Evolutionary conservation across 805 yeast species (phyloP), one percentile per base, ranked within the genome.

Genomic region (Candida odintsovae): DNA sequence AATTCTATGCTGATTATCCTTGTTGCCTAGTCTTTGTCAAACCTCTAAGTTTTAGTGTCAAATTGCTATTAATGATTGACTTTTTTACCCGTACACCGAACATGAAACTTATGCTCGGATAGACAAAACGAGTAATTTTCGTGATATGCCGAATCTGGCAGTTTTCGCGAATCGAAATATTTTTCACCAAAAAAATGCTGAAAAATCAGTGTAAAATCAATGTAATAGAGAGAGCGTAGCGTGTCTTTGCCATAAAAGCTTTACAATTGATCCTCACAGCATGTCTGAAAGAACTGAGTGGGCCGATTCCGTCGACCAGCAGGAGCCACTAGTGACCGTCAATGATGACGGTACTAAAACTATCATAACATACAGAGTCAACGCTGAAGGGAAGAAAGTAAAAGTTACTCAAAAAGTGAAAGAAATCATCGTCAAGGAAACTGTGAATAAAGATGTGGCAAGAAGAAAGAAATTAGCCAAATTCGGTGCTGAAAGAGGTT

Each of bases 331-430:
- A 64, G 76, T 88, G 58, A 85, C 81, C 45, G 77, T 77, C 40
- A 89, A 90, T 64, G 72, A 81, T 33, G 97, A 90, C 63, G 97
- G 96, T 46, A 86, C 97, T 50, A 89, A 86, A 68, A 88, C 96
- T 10, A 82, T 92, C 45, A 77, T 90, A 48, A 78, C 90, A 38
- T 90, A 75, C 72, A 77, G 85, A 62, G 69, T 79, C 53, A 84
- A 86, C 58, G 83, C 78, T 42, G 81, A 83, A 50, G 95, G 95
- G 50, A 82, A 87, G 66, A 90, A 85, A 63, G 88, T 86, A 52
- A 88, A 85, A 67, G 79, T 90, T 44, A 90, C 96, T 40, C 96
- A 90, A 66, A 86, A 77, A 63, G 80, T 94, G 63, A 83, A 77
- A 64, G 86, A 84, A 59, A 79, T 86, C 50, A 78, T 76, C 56